Evolutionary conservation across 83 land plant species (phyloP), one percentile per base, ranked within the genome.

Genomic region (Thuja plicata): DNA sequence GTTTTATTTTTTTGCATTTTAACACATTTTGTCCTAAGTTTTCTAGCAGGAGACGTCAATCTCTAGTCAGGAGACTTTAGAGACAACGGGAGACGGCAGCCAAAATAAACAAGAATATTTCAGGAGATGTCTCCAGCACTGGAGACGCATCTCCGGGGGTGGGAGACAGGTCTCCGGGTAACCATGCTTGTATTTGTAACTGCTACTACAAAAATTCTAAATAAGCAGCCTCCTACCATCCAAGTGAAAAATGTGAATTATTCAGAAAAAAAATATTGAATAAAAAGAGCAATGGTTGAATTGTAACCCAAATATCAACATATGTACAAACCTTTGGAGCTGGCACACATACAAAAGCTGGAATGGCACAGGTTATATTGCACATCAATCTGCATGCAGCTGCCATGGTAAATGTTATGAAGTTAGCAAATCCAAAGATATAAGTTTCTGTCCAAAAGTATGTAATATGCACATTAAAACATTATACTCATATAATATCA

Each of bases 271-370:
- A 78, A 78, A 38, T 78, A 78, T 78, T 32, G 82, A 38, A 17
- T 8, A 3, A n/a, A 2, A 45, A 82, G n/a, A 73, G 35, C 0
- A 32, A 73, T 11, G 3, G 13, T 34, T 6, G 12, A 86, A 50
- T 54, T 24, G 17, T n/a, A 27, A 34, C n/a, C 9, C 48, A 52
- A 84, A 55, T 52, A 5, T 38, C 1, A 86, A 27, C 66, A 81
- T 71, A 52, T 88, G 80, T 40, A 88, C 84, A 41, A 77, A 96
- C 98, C 98, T 98, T 98, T 54, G 99, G 93, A 57, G 97, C 91
- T 52, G 99, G 91, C n/a, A 95, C 89, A 90, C 99, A 98, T 24
- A 96, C 93, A 88, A 98, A 98, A 60, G 97, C 99, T 3, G 99
- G 99, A 91, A 98, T 90, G 27, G 99, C 91, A 92, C 95, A 91